Base-by-base conservation (phyloP, 148 eudicot species). In the Chenopodium quinoa region DNA sequence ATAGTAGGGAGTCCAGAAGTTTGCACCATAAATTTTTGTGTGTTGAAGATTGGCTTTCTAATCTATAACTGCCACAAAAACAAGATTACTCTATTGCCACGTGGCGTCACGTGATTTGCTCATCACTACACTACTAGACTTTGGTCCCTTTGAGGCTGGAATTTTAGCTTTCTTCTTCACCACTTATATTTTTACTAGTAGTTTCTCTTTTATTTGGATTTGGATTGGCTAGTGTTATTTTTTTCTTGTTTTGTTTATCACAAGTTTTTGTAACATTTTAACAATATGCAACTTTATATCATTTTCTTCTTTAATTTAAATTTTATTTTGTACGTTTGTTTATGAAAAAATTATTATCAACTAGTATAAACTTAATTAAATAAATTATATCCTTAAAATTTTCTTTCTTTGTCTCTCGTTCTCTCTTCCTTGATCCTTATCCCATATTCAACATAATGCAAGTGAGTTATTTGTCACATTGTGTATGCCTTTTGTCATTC, bases 21-120 rank as follows among this genome's bases (percentile, higher is more conserved):
- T 86, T 86, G 83, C 60, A 85, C 90, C 88, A 82, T 78, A 87
- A 84, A 86, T 17, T 9, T 80, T 17, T 71, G 17, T 56, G 62
- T 56, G 62, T 68, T 64, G 70, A 82, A 87, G 97, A 91, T 91
- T 86, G 85, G 91, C 78, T 79, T 89, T 80, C 72, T 50, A 76
- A 71, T 74, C 79, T 9, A 64, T 81, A 58, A 81, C 79, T 79
- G 86, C 98, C 98, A 94, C 97, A 92, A 90, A 92, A 79, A 88
- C 85, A 86, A 88, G 98, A 94, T 94, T 88, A 83, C 83, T 20
- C 32, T 75, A 0, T 4, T 73, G 90, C 89, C 94, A 90, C 93
- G 90, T 94, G 98, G 90, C 94, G 7, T 0, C 0, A 22, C 0
- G 11, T 27, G 73, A 68, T 86, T 88, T 78, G 60, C 65, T 79